phyloP scores from a whole-genome alignment of 805 yeast genomes.

The Alloascoidea hylecoeti region DNA sequence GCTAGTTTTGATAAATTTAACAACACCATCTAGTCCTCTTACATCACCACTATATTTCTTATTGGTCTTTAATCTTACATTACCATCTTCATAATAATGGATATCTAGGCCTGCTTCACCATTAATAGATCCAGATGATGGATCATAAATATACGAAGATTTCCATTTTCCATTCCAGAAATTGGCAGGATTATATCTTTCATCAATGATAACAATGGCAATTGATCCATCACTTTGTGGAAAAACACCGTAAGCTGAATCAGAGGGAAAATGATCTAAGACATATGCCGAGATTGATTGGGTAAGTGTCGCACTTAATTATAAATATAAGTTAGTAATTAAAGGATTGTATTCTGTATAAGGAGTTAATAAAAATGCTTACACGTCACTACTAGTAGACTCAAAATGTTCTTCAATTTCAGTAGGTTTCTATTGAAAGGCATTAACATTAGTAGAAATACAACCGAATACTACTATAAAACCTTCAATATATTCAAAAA shows the following conservation, averaged over 20 bases:
- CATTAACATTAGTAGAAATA: constrained; percentile 14
- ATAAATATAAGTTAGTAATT: constrained; percentile 1
- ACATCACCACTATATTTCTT: constrained; percentile 19
- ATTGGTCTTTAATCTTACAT: constrained; percentile 57
- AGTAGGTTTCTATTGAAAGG: constrained; percentile 17
- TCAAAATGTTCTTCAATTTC: constrained; percentile 11
- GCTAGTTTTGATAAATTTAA: constrained; percentile 32
- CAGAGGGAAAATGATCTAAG: constrained; percentile 52
- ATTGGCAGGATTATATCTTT: constrained; percentile 58
- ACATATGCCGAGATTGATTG: constrained; percentile 34
- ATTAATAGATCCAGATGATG: constrained; percentile 17
- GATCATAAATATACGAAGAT: constrained; percentile 39
- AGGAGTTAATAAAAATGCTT: constrained; percentile 4
- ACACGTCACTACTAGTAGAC: constrained; percentile 13
- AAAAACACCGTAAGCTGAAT: constrained; percentile 29
- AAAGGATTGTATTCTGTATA: constrained; percentile 8
- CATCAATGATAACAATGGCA: constrained; percentile 51
- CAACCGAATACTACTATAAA: constrained; percentile 5
- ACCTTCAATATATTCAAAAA: constrained; percentile 9
- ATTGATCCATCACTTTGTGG: constrained; percentile 17
- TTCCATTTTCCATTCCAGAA: constrained; percentile 87
- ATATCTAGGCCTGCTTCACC: constrained; percentile 60
- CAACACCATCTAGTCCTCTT: constrained; percentile 14
- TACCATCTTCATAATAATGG: constrained; percentile 94
- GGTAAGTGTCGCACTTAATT: constrained; percentile 12